Evolutionary conservation across 2,329 filamentous ascomycete species (phyloP), one percentile per base, ranked within the genome.

Genomic region (Leptodontidium sp.): DNA sequence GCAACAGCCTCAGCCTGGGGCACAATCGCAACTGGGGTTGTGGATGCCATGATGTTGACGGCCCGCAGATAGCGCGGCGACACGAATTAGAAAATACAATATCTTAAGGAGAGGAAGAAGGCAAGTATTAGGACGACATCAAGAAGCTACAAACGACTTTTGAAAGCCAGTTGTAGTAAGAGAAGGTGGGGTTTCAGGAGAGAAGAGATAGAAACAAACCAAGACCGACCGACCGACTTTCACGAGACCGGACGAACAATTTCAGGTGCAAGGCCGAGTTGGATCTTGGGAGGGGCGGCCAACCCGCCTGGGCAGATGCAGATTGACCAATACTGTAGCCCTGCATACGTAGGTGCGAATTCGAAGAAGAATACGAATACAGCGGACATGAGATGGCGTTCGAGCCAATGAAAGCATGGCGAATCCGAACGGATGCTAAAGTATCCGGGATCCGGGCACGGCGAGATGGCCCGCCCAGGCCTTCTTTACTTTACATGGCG

Each of bases 71-170:
- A 35, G 45, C 61, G 47, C 29, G 49, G 21, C 9, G 32, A 35
- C 4, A 49, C 40, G 32, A 64, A 53, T 43, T 53, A 53, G 47
- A 9, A 53, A 26, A 40, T 24, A 26, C 17, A 15, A 40, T 15
- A 26, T 53, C 26, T 64, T 32, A 55, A 57, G 40, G 62, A 64
- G 50, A 55, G 62, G 29, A 45, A 57, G 50, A 64, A 57, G 35
- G 21, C 2, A 26, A 53, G 5, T 26, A 35, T 63, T 64, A 38
- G 21, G 61, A 64, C 62, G 50, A 57, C 62, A 64, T 64, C 50
- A 43, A 15, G 50, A 47, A 21, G 32, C 12, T 29, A 21, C 15
- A 29, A n/a, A 12, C 26, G 47, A 15, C 57, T 26, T 45, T 40
- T 26, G 11, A 29, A 24, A 43, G 38, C 9, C 35, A 40, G 26